These are phyloP conservation scores for Dipteronia dyeriana DNA, from an alignment of 345 rosid genomes.

Conservation along the genomic window DNA sequence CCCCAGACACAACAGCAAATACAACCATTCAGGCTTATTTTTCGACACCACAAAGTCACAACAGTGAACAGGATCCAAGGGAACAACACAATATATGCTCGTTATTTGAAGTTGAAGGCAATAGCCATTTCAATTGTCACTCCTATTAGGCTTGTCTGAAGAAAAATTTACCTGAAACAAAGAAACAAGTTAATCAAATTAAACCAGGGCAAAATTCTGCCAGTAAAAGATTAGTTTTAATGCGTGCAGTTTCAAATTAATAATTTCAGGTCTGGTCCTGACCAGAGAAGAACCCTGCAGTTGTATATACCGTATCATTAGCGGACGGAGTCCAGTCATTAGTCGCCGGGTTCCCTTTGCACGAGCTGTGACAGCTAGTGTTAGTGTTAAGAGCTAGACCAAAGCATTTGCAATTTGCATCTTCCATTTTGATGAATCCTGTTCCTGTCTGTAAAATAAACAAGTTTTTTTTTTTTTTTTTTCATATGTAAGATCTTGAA, in stretches of 20 bases:
- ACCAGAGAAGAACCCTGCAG: background rate
- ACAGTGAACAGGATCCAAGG: background rate
- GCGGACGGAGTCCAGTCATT: slow-evolving; percentile 67
- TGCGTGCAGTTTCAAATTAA: no score
- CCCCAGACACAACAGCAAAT: background rate
- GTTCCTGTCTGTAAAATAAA: slow-evolving; percentile 59
- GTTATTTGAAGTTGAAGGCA: slow-evolving; percentile 2
- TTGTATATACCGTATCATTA: slow-evolving; percentile 33
- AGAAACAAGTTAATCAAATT: background rate
- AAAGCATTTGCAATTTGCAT: slow-evolving; percentile 31
- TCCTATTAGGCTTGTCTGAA: slow-evolving; percentile 70
- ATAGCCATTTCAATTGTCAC: slow-evolving; percentile 38
- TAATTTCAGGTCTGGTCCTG: no score
- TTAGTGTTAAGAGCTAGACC: slow-evolving; percentile 34
- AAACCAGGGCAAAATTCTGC: background rate
- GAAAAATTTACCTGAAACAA: slow-evolving; percentile 34
- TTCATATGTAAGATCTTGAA: background rate
- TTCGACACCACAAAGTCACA: background rate
- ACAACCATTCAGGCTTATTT: slow-evolving; percentile 1
- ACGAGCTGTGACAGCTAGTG: slow-evolving; percentile 37
- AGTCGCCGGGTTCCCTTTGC: slow-evolving; percentile 73
- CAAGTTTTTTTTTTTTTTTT: background rate
- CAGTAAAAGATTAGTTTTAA: background rate
- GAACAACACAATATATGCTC: background rate
- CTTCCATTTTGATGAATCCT: slow-evolving; percentile 58